A percentile compares a stretch with the other conserved stretches of the same genome.
Conservation (phyloP, 768 basidiomycete species). For the Aureoboletus auriporus region DNA sequence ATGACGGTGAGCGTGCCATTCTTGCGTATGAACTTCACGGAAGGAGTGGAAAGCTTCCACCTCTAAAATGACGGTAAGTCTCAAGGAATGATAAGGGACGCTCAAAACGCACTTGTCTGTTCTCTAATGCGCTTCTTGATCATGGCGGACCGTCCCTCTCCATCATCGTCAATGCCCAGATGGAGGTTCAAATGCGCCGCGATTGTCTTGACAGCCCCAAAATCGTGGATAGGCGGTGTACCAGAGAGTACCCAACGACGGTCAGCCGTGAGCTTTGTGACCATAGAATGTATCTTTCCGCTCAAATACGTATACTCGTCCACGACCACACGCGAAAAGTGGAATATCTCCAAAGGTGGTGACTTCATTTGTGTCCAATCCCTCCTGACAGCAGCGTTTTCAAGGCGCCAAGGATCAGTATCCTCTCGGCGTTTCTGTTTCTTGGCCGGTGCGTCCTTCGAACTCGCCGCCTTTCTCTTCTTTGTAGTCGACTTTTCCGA, state of each 20-base stretch:
- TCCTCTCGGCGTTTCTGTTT: conserved; percentile 59
- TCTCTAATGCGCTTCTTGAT: conserved; percentile 80
- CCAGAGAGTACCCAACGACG: conserved; percentile 96
- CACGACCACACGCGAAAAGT: conserved; percentile 83
- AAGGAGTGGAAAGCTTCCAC: conserved; percentile 96
- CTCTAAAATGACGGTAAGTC: conserved; percentile 40
- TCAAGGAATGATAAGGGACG: background rate
- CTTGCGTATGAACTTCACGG: conserved; percentile 86
- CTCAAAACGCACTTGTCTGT: conserved; percentile 62
- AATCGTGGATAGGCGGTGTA: conserved; percentile 90
- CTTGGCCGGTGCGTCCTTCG: conserved; percentile 39
- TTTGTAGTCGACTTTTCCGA: conserved; percentile 36
- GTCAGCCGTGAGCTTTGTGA: conserved; percentile 72
- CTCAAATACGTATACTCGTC: conserved; percentile 95
- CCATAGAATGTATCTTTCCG: conserved; percentile 72
- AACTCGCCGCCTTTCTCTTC: conserved; percentile 40
- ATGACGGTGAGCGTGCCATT: conserved; percentile 91
- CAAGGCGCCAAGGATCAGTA: conserved; percentile 77
- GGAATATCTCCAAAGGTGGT: conserved; percentile 90
- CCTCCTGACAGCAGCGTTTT: conserved; percentile 51
- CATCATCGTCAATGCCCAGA: conserved; percentile 86
- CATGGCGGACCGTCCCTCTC: conserved; percentile 69
- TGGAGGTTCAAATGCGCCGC: conserved; percentile 87
- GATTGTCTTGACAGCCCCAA: conserved; percentile 86
- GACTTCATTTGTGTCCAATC: conserved; percentile 80